Base-by-base conservation (phyloP, 768 basidiomycete species). In the Pholiota molesta region DNA sequence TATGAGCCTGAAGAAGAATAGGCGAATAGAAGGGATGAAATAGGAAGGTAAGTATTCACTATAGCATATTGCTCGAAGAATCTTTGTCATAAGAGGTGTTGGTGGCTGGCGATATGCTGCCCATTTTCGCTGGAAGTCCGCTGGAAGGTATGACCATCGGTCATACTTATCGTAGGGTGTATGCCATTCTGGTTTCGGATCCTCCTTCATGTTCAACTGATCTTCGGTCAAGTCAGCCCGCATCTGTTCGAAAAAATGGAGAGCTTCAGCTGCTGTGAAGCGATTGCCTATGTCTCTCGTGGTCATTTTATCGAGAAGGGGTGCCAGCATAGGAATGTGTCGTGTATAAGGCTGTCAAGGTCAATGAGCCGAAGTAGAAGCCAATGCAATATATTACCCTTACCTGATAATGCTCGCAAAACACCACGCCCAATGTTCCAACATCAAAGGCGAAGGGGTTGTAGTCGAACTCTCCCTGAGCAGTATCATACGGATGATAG, bases 261-360 rank as follows among this genome's bases (percentile, higher is more conserved):
- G 63, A 11, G 73, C 74, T 35, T 72, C 62, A 0, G 52, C 26
- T 29, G 74, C 70, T 1, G 71, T 72, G 39, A 74, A 72, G 0
- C 73, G 69, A 9, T 23, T 21, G 0, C 28, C 9, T 3, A 74
- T 51, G 23, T 73, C 55, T 3, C 72, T 60, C 1, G 68, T 71
- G 5, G 68, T 65, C 70, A 75, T 71, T 51, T 39, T 62, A 47
- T 75, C 74, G 1, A 75, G 54, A 10, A 75, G 60, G 10, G 72
- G 72, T 0, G 72, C 71, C 2, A 74, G 52, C 57, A 75, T 61
- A 0, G 74, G 72, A 17, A 68, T 52, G 5, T 52, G 21, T 5
- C 53, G 58, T 0, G 64, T 62, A 9, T 66, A 44, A 54, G 68
- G 57, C 74, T 74, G 16, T 42, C 21, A 5, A 45, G 17, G 21